Percentiles rank a stretch among this genome's conserved stretches.
Evolutionary conservation across 495 filamentous ascomycete genomes (phyloP).

Genomic region (Umbilicaria muhlenbergii): DNA sequence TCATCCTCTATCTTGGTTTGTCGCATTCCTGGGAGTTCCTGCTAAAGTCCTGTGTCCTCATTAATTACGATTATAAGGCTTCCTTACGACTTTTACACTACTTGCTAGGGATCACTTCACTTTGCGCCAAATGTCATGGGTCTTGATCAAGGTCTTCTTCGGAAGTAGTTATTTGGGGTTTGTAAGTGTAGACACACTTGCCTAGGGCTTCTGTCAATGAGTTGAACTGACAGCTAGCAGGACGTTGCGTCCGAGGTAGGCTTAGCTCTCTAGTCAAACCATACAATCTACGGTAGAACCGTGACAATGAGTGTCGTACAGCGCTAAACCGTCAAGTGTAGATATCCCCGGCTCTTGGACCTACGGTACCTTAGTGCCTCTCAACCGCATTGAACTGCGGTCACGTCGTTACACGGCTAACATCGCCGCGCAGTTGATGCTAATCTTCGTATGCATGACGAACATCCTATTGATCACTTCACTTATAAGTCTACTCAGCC

Average conservation of each 20-base stretch:
- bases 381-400: conserved; percentile 15
- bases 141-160: conserved; percentile 70
- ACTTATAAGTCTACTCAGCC: conserved; percentile 79
- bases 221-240: conserved; percentile 31
- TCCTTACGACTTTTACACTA: conserved; percentile 82
- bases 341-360: conserved; percentile 19
- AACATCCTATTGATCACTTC: conserved; percentile 87
- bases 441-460: conserved; percentile 71
- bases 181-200: conserved; percentile 31
- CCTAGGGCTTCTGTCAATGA: conserved; percentile 24
- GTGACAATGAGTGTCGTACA: conserved; percentile 19
- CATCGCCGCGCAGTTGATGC: conserved; percentile 19
- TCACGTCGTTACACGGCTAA: background rate
- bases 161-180: conserved; percentile 56
- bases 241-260: conserved; percentile 33
- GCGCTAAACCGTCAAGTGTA: conserved; percentile 11
- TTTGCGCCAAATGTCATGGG: conserved; percentile 67
- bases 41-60: conserved; percentile 4
- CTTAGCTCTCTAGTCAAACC: conserved; percentile 2
- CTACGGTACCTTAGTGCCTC: conserved; percentile 19
- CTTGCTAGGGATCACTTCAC: conserved; percentile 65
- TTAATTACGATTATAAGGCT: conserved; percentile 39
- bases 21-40: conserved; percentile 4
- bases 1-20: conserved; percentile 60
- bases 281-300: background rate